Evolutionary conservation across 192 early-diverging fungal species (phyloP), one percentile per base, ranked within the genome.

Genomic region (Coemansia aciculifera): DNA sequence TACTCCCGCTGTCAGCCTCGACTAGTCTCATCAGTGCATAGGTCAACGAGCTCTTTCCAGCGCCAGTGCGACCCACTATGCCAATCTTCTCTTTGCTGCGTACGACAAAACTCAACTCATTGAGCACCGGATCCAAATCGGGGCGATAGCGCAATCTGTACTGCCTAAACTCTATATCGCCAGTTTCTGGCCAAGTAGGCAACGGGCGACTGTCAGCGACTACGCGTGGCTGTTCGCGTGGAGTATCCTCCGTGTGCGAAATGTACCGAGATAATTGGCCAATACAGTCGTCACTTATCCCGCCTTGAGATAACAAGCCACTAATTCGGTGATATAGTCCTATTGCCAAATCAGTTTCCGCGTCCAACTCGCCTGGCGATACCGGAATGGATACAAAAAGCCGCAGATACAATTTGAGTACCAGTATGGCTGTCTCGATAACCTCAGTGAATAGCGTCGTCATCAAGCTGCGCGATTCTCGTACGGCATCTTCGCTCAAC

Each of bases 21-120:
- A 88, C 86, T 34, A 92, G 61, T 11, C 93, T 85, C 69, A 93
- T 88, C 10, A 93, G 68, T 0, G 89, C 77, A 1, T 76, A 72
- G 3, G 92, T 77, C 67, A 92, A 71, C 36, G 84, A 86, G 34
- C 71, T 76, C 59, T 91, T 92, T 8, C 90, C 90, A 3, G 91
- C 90, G 8, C 93, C 93, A 1, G 93, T 94, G 1, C 93, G 84
- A 12, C 95, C 95, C 21, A 96, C 93, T 8, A 96, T 85, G 23
- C 91, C 94, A 63, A 94, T 84, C 65, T 89, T 92, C 34, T 90
- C 89, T 5, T 82, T 85, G 1, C 77, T 73, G 13, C 78, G 83
- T 32, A 93, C 73, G 11, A 72, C 49, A 34, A 90, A 63, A 12
- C 77, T 81, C 23, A 95, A 62, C 29, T 87, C 36, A 3, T 62